Evolutionary conservation across 2,329 filamentous ascomycete species (phyloP).

Genomic region (Ophiosphaerella narmari): DNA sequence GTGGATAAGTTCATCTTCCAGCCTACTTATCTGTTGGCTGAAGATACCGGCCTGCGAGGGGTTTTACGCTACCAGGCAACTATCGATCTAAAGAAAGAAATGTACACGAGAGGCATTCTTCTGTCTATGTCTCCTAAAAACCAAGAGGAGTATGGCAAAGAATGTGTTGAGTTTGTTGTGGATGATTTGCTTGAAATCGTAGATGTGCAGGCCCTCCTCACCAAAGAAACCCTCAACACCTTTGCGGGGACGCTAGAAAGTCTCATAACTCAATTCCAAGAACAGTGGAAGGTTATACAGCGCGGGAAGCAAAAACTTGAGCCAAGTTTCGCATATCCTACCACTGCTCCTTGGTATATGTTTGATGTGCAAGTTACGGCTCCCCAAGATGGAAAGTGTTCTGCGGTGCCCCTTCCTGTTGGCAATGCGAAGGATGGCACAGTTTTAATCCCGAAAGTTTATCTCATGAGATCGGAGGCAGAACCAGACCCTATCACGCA

Average conservation of each 20-base stretch:
- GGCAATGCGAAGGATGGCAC: background rate
- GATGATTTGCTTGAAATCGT: background rate
- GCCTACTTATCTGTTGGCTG: constrained; percentile 34
- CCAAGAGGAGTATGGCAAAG: background rate
- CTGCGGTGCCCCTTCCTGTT: background rate
- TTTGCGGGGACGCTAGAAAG: background rate
- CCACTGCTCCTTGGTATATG: background rate
- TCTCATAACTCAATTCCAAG: background rate
- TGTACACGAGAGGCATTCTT: constrained; percentile 1
- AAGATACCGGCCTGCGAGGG: constrained; percentile 12
- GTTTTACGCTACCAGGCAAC: constrained; percentile 5
- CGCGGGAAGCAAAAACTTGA: background rate
- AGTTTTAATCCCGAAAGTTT: background rate
- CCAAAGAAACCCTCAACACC: background rate
- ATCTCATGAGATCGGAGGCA: background rate
- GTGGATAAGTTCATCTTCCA: constrained; percentile 41
- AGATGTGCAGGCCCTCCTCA: background rate
- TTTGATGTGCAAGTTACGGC: background rate
- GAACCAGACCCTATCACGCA: background rate
- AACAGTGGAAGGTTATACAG: constrained; percentile 1
- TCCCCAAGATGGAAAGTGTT: background rate
- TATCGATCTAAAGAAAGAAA: constrained; percentile 6
- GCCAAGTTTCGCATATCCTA: background rate
- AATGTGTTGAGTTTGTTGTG: background rate
- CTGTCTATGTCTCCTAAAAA: constrained; percentile 5